Conservation (phyloP, 352 stramenopile genomes). For the Pythium periplocum region DNA sequence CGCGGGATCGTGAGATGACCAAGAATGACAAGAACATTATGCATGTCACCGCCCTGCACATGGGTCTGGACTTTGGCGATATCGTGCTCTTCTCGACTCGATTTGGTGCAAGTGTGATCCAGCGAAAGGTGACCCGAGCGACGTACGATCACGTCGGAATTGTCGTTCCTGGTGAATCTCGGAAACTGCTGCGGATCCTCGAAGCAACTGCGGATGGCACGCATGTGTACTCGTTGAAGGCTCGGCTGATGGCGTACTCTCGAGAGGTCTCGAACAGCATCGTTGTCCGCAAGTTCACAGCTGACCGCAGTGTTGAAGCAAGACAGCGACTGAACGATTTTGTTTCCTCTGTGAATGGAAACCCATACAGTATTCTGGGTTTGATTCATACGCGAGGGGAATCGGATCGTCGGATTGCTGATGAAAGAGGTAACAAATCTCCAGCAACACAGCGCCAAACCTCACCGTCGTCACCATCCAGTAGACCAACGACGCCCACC, state of each 20-base stretch:
- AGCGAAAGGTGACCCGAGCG: conserved; percentile 75
- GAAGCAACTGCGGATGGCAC: conserved; percentile 78
- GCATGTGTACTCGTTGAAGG: conserved; percentile 74
- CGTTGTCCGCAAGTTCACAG: conserved; percentile 50
- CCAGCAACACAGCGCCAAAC: conserved; percentile 1
- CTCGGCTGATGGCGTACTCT: conserved; percentile 71
- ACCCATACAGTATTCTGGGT: conserved; percentile 80
- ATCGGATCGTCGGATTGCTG: conserved; percentile 28
- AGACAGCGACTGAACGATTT: conserved; percentile 43
- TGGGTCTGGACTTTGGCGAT: conserved; percentile 62
- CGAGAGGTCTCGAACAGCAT: conserved; percentile 82
- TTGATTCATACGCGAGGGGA: conserved; percentile 54
- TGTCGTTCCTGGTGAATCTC: conserved; percentile 60
- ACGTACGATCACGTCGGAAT: conserved; percentile 83
- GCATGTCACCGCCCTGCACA: conserved; percentile 69
- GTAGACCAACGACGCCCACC: too few species aligned
- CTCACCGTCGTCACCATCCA: neutral
- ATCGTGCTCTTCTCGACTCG: conserved; percentile 79
- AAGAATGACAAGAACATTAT: conserved; percentile 60
- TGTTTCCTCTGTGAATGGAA: conserved; percentile 65
- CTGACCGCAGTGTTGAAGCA: conserved; percentile 36
- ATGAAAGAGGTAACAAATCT: conserved; percentile 6
- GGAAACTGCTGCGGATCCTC: conserved; percentile 61
- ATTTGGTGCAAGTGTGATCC: conserved; percentile 71
- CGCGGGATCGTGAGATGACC: conserved; percentile 53